These are phyloP conservation scores for Salmacisia buchloeana DNA, from an alignment of 1,284 basidiomycete genomes.

Conservation along the genomic window DNA sequence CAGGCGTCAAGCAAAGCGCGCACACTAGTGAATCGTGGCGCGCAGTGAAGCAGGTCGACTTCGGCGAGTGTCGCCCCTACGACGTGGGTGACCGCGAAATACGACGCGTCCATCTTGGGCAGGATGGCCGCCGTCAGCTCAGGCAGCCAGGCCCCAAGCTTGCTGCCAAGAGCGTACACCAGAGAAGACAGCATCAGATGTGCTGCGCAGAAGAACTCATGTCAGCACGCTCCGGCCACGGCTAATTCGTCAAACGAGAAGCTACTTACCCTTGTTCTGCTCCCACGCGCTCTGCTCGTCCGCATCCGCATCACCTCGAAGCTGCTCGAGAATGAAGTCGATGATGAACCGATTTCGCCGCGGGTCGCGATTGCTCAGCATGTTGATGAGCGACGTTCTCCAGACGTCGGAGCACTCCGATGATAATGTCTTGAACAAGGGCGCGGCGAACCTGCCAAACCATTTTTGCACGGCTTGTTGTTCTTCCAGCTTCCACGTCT, in stretches of 20 bases:
- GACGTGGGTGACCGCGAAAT: background rate
- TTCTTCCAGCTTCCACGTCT: background rate
- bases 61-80: background rate
- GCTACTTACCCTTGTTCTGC: background rate
- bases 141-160: background rate
- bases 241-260: background rate
- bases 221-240: background rate
- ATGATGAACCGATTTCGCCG: background rate
- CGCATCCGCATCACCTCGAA: background rate
- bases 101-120: background rate
- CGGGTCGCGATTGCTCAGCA: background rate
- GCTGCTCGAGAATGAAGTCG: background rate
- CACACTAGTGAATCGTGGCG: background rate
- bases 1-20: background rate
- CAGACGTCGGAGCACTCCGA: background rate
- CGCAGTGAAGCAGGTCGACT: background rate
- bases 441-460: background rate
- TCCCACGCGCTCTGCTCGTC: background rate
- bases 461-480: background rate
- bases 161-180: background rate
- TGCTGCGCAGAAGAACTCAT: background rate
- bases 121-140: background rate
- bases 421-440: background rate
- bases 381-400: background rate
- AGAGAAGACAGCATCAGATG: background rate